Conservation (phyloP, 192 early-diverging fungal species). For the Mortierella alpina region DNA sequence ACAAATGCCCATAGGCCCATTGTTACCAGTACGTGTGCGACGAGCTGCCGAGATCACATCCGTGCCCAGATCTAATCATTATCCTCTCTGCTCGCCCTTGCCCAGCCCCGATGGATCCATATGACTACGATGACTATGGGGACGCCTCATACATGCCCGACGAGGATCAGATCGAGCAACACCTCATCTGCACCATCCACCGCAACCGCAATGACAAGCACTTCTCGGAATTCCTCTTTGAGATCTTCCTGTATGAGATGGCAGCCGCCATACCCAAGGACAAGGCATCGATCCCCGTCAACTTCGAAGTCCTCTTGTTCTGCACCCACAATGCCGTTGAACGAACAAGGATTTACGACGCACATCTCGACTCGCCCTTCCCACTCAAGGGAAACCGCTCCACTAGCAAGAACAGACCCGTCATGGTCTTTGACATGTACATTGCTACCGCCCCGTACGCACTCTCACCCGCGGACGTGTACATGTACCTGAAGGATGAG, state of each 20-base stretch:
- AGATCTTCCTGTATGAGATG: constrained; percentile 40
- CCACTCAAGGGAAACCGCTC: not conserved
- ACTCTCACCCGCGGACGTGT: constrained; percentile 1
- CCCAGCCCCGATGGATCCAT: not conserved
- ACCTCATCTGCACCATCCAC: constrained; percentile 7
- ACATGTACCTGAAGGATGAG: constrained; percentile 22
- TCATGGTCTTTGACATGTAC: constrained; percentile 21
- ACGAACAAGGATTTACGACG: not conserved
- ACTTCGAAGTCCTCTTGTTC: not conserved
- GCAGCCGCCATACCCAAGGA: constrained; percentile 7
- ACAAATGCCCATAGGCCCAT: not conserved
- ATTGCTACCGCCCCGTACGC: constrained; percentile 36
- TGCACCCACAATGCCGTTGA: not conserved
- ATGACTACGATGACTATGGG: not conserved
- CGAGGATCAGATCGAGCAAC: not conserved
- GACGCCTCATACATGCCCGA: too few relatives aligned
- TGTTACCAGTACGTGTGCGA: too few relatives aligned
- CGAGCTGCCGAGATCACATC: too few relatives aligned
- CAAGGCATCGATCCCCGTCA: constrained; percentile 4
- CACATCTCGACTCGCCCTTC: not conserved
- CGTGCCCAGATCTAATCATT: too few relatives aligned
- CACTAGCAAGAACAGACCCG: not conserved
- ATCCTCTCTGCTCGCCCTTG: too few relatives aligned
- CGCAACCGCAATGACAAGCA: constrained; percentile 27
- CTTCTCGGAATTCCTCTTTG: constrained; percentile 42